These are phyloP conservation scores for Wickerhamomyces silvicola DNA, from an alignment of 805 yeast genomes.

Conservation along the genomic window DNA sequence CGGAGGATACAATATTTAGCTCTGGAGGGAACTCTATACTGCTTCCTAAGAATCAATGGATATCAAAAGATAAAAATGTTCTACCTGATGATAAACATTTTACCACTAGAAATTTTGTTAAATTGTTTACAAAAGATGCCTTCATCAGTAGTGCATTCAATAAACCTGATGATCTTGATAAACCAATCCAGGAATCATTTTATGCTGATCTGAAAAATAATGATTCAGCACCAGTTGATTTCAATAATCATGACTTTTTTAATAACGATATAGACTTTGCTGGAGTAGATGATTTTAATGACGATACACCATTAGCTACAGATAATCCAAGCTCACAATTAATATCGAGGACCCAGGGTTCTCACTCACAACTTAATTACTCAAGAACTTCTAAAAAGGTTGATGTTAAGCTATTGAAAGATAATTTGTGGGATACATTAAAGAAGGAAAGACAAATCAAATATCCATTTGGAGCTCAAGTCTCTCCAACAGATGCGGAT, in stretches of 20 bases:
- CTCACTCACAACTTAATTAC: constrained; percentile 39
- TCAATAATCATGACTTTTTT: constrained; percentile 34
- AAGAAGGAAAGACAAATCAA: constrained; percentile 16
- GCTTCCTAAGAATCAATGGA: constrained; percentile 37
- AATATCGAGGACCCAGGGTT: constrained; percentile 17
- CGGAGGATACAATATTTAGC: constrained; percentile 37
- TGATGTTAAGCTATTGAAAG: constrained; percentile 69
- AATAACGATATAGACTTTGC: constrained; percentile 24
- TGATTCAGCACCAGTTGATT: constrained; percentile 15
- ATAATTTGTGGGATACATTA: constrained; percentile 67
- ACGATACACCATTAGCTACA: constrained; percentile 9
- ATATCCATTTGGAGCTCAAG: constrained; percentile 4
- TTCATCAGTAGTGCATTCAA: constrained; percentile 32
- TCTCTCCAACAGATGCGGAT: constrained; percentile 1
- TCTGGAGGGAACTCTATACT: constrained; percentile 24
- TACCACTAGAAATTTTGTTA: constrained; percentile 60
- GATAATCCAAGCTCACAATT: constrained; percentile 18
- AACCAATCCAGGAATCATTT: constrained; percentile 53
- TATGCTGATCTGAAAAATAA: constrained; percentile 53
- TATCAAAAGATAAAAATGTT: constrained; percentile 38
- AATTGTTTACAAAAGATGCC: constrained; percentile 62
- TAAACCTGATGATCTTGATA: constrained; percentile 18
- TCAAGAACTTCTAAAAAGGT: constrained; percentile 75
- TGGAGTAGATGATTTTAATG: constrained; percentile 29
- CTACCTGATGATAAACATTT: constrained; percentile 74